A percentile compares a stretch with the other conserved stretches of the same genome.
Conservation (phyloP, 2,329 filamentous ascomycete species). For the Monosporascus sp. region DNA sequence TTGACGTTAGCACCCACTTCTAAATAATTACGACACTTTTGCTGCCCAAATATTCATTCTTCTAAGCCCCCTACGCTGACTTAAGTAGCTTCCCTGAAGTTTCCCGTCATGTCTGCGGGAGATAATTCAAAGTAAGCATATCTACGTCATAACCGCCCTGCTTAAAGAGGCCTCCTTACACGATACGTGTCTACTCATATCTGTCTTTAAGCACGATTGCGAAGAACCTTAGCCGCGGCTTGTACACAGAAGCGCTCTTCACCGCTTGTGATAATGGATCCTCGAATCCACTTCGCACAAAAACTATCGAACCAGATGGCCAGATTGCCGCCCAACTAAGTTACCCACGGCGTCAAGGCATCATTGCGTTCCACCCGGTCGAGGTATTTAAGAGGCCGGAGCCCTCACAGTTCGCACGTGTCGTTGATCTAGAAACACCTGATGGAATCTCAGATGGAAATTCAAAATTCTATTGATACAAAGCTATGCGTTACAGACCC, state of each 20-base stretch:
- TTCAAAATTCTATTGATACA: neutral
- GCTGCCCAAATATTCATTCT: no score
- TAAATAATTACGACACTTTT: no score
- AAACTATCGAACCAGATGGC: neutral
- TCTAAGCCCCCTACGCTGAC: no score
- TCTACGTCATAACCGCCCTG: neutral
- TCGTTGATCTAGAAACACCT: neutral
- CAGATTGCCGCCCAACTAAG: neutral
- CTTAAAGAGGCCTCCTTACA: neutral
- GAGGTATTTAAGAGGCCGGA: neutral
- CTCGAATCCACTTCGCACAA: neutral
- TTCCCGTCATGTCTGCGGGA: no score
- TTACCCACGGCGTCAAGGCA: neutral
- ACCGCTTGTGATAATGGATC: no score
- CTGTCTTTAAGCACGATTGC: no score
- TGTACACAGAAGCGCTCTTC: no score
- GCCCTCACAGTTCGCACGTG: neutral
- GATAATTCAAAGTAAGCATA: neutral
- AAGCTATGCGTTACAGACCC: neutral
- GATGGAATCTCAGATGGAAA: neutral
- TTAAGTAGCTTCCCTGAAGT: no score
- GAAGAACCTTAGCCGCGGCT: no score
- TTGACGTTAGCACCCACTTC: no score
- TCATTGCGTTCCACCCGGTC: neutral
- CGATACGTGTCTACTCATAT: no score